Evolutionary conservation across 331 rosid species (phyloP).

Genomic region (Cydonia oblonga): DNA sequence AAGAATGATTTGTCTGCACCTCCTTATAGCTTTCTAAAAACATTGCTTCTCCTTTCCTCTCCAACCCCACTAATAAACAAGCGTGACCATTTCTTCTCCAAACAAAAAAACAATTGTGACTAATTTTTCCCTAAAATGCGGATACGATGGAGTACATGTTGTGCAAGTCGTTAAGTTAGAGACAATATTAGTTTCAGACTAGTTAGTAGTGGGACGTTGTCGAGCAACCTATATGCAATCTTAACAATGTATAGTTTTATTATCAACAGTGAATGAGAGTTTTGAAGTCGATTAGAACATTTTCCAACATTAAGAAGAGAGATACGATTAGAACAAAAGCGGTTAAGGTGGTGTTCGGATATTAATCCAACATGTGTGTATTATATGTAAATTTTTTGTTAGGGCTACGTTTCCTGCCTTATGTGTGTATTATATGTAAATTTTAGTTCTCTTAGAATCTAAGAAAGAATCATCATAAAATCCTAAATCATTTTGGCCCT

Average conservation of each 20-base stretch:
- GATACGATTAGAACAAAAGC: not conserved
- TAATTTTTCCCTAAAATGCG: slow-evolving; percentile 11
- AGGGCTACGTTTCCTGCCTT: too few relatives aligned
- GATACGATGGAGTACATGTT: not conserved
- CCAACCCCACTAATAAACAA: slow-evolving; percentile 16
- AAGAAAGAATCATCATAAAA: too few relatives aligned
- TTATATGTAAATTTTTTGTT: too few relatives aligned
- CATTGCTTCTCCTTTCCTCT: slow-evolving; percentile 54
- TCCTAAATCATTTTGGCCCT: too few relatives aligned
- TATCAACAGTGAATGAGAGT: not conserved
- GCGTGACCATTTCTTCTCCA: slow-evolving; percentile 23
- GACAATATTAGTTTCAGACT: not conserved
- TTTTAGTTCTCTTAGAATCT: too few relatives aligned
- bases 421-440: too few relatives aligned
- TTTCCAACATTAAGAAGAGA: not conserved
- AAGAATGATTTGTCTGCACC: slow-evolving; percentile 26
- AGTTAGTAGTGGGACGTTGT: too few relatives aligned
- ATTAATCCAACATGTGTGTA: too few relatives aligned
- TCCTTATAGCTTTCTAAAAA: slow-evolving; percentile 30
- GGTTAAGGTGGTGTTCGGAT: not conserved
- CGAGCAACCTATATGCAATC: not conserved
- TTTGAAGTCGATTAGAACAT: not conserved
- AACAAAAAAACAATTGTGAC: not conserved
- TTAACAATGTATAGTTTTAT: not conserved
- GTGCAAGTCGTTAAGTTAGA: not conserved